Evolutionary conservation across 1,284 basidiomycete genomes (phyloP).

Genomic region (Malassezia vespertilionis): DNA sequence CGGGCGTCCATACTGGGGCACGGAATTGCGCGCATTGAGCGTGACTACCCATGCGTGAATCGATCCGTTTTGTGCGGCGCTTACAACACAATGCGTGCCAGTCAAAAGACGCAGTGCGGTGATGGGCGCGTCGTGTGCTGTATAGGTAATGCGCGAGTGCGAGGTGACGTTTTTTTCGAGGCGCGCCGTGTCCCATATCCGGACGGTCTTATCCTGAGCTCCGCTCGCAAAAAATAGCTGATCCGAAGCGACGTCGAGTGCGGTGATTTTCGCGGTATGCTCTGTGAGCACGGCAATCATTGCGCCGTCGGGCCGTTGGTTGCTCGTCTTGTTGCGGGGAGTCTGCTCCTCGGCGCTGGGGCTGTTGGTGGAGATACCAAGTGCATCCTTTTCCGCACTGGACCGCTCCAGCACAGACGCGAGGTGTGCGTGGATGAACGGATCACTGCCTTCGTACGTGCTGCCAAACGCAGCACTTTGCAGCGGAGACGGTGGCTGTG

Average conservation of each 20-base stretch:
- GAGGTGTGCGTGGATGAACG: slow-evolving; percentile 41
- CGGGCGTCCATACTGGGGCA: slow-evolving; percentile 48
- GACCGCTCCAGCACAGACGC: slow-evolving; percentile 31
- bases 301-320: slow-evolving; percentile 35
- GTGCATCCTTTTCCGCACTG: no score
- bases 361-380: no score
- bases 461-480: neutral
- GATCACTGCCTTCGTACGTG: slow-evolving; percentile 43
- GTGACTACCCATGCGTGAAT: slow-evolving; percentile 49
- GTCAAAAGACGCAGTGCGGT: slow-evolving; percentile 45
- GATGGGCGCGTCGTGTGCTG: slow-evolving; percentile 45
- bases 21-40: slow-evolving; percentile 28
- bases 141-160: slow-evolving; percentile 48
- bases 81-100: slow-evolving; percentile 49
- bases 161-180: slow-evolving; percentile 62
- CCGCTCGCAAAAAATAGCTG: slow-evolving; percentile 84
- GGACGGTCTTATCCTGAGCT: slow-evolving; percentile 72
- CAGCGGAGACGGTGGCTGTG: neutral
- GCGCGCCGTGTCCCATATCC: slow-evolving; percentile 70
- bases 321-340: slow-evolving; percentile 21
- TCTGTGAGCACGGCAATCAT: slow-evolving; percentile 50
- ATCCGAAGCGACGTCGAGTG: slow-evolving; percentile 78
- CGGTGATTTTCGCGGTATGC: slow-evolving; percentile 54
- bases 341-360: no score
- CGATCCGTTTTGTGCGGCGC: slow-evolving; percentile 47